These are phyloP conservation scores for Anthracocystis panici-leucophaei DNA, from an alignment of 1,284 basidiomycete species.

Conservation along the genomic window DNA sequence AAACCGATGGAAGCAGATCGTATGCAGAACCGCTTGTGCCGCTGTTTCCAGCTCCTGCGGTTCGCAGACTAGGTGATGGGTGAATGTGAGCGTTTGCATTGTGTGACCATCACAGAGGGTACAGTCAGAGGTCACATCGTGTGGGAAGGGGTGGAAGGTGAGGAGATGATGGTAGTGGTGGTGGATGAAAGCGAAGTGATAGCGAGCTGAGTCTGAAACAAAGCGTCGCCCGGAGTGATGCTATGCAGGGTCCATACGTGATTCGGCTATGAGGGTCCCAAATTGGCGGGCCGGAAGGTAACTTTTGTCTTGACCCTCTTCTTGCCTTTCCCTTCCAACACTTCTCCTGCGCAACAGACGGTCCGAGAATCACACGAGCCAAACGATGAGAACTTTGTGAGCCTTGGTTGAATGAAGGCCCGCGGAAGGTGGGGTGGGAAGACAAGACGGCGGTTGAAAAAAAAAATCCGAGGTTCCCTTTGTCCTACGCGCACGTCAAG, in stretches of 20 bases:
- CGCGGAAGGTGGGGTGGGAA: constrained; percentile 4
- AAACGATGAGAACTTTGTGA: not conserved
- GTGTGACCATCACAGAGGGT: not conserved
- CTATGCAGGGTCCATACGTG: constrained; percentile 21
- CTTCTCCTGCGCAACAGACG: not conserved
- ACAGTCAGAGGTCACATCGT: not conserved
- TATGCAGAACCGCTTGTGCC: constrained; percentile 24
- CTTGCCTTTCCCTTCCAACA: not conserved
- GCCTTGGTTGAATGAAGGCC: not conserved
- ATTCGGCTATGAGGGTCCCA: not conserved
- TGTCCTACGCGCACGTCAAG: not conserved
- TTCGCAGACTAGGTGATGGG: constrained; percentile 8
- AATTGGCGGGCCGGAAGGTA: not conserved
- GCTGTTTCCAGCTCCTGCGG: constrained; percentile 14
- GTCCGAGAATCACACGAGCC: not conserved
- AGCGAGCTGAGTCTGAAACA: constrained; percentile 8
- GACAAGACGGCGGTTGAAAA: not conserved
- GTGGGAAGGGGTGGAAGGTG: not conserved
- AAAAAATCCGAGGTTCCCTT: not conserved
- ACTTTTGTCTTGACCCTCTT: not conserved
- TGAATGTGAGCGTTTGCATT: constrained; percentile 18
- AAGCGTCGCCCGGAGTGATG: not conserved
- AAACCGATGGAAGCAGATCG: constrained; percentile 44
- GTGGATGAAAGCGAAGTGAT: not conserved
- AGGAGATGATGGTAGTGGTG: constrained; percentile 4